A percentile compares a stretch with the other conserved stretches of the same genome.
Evolutionary conservation across 139 green algal species (phyloP).

Genomic region (Chlorella sp.): DNA sequence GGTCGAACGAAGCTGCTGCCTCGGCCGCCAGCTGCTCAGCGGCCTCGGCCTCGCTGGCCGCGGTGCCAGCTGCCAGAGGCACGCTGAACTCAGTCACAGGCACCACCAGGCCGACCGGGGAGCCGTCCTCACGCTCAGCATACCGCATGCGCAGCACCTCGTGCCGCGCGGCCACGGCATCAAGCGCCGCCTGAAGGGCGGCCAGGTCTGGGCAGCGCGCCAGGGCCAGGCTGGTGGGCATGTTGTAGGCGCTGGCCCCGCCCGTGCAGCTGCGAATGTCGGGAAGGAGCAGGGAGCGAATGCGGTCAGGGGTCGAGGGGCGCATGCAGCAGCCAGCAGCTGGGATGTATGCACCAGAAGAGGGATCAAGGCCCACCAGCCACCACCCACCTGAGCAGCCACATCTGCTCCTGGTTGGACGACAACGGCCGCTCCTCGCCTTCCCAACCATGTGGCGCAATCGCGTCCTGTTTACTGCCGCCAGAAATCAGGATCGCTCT

Average conservation of each 20-base stretch:
- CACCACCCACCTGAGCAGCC: not conserved
- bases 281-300: no score
- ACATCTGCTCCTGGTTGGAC: not conserved
- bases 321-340: no score
- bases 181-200: not conserved
- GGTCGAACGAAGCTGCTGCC: not conserved
- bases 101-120: not conserved
- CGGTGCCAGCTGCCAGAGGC: not conserved
- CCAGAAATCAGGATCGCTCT: no score
- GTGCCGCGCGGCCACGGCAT: not conserved
- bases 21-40: not conserved
- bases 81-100: not conserved
- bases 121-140: not conserved
- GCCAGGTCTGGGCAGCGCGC: not conserved
- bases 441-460: no score
- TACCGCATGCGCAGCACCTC: not conserved
- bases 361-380: no score
- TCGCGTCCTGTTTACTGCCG: no score
- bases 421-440: not conserved
- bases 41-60: no score
- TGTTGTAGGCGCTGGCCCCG: not conserved
- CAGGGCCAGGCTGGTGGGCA: not conserved
- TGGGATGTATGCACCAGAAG: no score
- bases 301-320: no score
- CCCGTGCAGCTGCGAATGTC: no score